Percentiles rank a stretch among this genome's conserved stretches.
These are phyloP conservation scores for Fusarium sp. DNA, from an alignment of 2,329 filamentous ascomycete species.

Conservation along the genomic window DNA sequence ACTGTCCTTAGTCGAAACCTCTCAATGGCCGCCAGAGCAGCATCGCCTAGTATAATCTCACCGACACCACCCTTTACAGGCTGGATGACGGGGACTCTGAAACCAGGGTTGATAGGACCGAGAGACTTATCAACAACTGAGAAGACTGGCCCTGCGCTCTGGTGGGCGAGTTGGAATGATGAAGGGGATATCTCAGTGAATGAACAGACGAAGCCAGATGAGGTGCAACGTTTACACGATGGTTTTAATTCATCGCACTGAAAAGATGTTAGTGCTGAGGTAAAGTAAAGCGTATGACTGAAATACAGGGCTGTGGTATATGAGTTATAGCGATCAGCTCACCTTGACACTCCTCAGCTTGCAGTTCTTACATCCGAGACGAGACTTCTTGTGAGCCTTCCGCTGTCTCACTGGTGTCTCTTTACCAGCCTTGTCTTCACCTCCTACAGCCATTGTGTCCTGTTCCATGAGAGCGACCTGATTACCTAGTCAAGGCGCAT, in stretches of 20 bases:
- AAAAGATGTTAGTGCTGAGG: background rate
- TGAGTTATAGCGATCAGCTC: background rate
- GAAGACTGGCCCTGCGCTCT: conserved; percentile 17
- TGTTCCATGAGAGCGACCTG: background rate
- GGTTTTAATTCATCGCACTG: conserved; percentile 65
- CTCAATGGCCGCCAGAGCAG: conserved; percentile 49
- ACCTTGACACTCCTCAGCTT: conserved; percentile 64
- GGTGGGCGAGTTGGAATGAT: conserved; percentile 35
- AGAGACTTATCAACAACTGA: conserved; percentile 14
- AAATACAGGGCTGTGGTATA: background rate
- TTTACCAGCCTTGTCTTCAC: background rate
- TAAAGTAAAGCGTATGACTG: background rate
- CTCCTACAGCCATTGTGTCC: conserved; percentile 9
- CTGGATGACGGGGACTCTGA: conserved; percentile 40
- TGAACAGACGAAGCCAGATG: conserved; percentile 59
- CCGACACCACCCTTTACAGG: conserved; percentile 24
- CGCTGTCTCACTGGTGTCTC: conserved; percentile 38
- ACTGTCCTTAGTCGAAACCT: conserved; percentile 56
- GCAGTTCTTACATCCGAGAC: conserved; percentile 65
- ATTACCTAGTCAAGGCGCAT: background rate
- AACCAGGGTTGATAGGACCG: conserved; percentile 14
- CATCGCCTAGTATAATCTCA: conserved; percentile 46
- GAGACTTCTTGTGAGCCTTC: conserved; percentile 61
- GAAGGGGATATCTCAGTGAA: conserved; percentile 48
- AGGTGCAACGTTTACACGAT: conserved; percentile 57